phyloP scores from a whole-genome alignment of 1,284 basidiomycete species.

The Microbotryum silenes-acaulis region DNA sequence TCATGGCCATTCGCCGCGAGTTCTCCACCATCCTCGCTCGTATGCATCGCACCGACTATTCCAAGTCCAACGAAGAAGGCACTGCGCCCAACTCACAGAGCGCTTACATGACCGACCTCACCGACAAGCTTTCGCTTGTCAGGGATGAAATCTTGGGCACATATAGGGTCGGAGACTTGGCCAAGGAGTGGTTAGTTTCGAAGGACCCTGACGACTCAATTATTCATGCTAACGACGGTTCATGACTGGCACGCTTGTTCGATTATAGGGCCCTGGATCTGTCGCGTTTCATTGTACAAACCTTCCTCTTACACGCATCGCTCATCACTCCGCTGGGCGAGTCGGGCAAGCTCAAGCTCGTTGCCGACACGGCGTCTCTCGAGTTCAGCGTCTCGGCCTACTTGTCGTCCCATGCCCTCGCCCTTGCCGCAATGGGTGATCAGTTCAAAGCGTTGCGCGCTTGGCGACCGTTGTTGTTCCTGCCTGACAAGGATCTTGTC shows the following conservation, averaged over 20 bases:
- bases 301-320: conserved; percentile 80
- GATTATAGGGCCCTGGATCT: conserved; percentile 31
- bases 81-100: conserved; percentile 57
- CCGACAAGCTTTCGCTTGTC: conserved; percentile 72
- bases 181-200: conserved; percentile 57
- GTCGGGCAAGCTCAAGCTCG: conserved; percentile 79
- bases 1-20: conserved; percentile 67
- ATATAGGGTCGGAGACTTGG: conserved; percentile 61
- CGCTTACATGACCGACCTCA: conserved; percentile 79
- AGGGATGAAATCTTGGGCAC: conserved; percentile 64
- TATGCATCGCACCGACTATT: conserved; percentile 74
- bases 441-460: conserved; percentile 34
- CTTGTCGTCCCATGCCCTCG: conserved; percentile 30
- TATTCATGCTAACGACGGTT: background rate
- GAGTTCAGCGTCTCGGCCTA: conserved; percentile 60
- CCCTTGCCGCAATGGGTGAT: conserved; percentile 30
- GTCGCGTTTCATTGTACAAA: conserved; percentile 53
- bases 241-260: background rate
- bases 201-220: background rate
- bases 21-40: conserved; percentile 65
- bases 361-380: conserved; percentile 89
- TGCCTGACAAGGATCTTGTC: conserved; percentile 63
- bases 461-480: conserved; percentile 70
- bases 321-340: conserved; percentile 81
- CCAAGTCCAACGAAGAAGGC: conserved; percentile 57